phyloP scores from a whole-genome alignment of 1,284 basidiomycete genomes.

The Ustilago tritici region DNA sequence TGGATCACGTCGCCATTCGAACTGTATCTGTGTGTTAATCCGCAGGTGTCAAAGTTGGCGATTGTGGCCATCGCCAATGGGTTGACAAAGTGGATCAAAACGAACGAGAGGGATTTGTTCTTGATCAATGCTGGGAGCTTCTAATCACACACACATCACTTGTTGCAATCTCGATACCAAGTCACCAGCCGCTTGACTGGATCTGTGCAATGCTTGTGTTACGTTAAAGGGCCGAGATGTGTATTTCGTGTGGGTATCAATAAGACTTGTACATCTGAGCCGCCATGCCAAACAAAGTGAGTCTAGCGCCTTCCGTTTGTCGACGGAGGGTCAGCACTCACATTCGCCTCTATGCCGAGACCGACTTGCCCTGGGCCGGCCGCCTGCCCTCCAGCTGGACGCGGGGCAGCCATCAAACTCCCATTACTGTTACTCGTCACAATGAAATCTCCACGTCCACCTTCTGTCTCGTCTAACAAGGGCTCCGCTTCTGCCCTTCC shows the following conservation, averaged over 20 bases:
- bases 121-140: constrained; percentile 64
- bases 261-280: neutral
- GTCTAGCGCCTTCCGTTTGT: neutral
- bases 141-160: constrained; percentile 8
- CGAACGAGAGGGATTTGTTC: constrained; percentile 84
- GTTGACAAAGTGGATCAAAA: constrained; percentile 88
- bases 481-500: neutral
- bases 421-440: constrained; percentile 37
- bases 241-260: neutral
- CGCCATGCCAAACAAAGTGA: neutral
- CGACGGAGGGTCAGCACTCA: neutral
- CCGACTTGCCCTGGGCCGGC: constrained; percentile 1
- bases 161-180: neutral
- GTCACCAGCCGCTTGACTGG: neutral
- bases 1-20: constrained; percentile 94
- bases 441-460: neutral
- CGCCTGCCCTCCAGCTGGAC: neutral
- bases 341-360: neutral
- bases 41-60: constrained; percentile 84
- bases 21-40: constrained; percentile 85
- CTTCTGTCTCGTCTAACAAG: constrained; percentile 3
- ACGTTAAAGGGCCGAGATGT: neutral
- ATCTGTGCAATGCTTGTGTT: neutral
- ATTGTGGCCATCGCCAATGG: constrained; percentile 87
- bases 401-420: constrained; percentile 33